Evolutionary conservation across 2,329 filamentous ascomycete species (phyloP), one percentile per base, ranked within the genome.

Genomic region (Fusarium proliferatum): DNA sequence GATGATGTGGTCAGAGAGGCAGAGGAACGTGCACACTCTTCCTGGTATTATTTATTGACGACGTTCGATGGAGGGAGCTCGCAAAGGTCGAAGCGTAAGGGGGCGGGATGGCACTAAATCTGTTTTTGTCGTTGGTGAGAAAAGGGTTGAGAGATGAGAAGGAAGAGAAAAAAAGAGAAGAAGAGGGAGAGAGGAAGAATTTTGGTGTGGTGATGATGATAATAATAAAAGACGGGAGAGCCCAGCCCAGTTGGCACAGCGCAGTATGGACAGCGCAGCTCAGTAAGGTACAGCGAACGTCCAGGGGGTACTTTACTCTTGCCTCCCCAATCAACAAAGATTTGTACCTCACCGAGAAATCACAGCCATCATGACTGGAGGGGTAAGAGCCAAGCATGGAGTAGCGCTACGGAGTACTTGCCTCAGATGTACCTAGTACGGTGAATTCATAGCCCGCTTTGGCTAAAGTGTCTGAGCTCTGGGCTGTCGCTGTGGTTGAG

Each of bases 11-110:
- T 78, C 70, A 77, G 76, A 74, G 76, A 64, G 64, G 66, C 51
- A 59, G 73, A 66, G 76, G 77, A 78, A 78, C 77, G 77, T 78
- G 77, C 77, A 51, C 48, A 23, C 69, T 70, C 69, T 76, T 67
- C 62, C 69, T 72, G 61, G 67, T 69, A 57, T 63, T 69, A 69
- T 67, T 30, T 72, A 41, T 70, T 63, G 42, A 65, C 68, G 65
- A 64, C 65, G 63, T 59, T 72, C 67, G 76, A 70, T 57, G 63
- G 66, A 75, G 67, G 58, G 49, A 62, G 66, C 61, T 69, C 63
- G 61, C 36, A 43, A 62, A 74, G 60, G 63, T 69, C 64, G 64
- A 72, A 43, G 56, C 43, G 59, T 61, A 48, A 64, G 59, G 69
- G 46, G 53, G 43, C 48, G 46, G 63, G 67, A 67, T 59, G 67